A percentile compares a stretch with the other conserved stretches of the same genome.
Conservation (phyloP, 2,329 filamentous ascomycete genomes). For the Capronia coronata region DNA sequence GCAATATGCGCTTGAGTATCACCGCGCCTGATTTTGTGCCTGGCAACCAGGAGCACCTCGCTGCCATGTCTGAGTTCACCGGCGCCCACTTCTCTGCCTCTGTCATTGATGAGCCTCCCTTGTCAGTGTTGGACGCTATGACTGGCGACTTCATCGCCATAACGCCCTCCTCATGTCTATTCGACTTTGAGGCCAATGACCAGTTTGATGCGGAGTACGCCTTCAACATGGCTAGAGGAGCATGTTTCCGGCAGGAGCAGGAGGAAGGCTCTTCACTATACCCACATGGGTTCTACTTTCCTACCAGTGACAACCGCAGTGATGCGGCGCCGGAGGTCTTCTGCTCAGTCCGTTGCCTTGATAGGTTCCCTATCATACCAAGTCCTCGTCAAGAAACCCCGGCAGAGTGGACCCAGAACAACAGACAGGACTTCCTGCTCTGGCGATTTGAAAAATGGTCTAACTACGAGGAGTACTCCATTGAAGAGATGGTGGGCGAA, state of each 20-base stretch:
- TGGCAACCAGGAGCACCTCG: background rate
- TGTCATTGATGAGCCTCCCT: background rate
- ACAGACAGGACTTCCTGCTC: background rate
- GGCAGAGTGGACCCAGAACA: background rate
- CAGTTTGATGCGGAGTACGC: conserved; percentile 6
- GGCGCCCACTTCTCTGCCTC: background rate
- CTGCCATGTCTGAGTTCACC: background rate
- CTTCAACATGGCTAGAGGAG: background rate
- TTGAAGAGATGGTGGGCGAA: background rate
- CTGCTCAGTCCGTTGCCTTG: conserved; percentile 1
- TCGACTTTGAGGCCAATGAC: conserved; percentile 1
- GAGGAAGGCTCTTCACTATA: background rate
- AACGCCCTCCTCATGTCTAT: background rate
- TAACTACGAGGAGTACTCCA: conserved; percentile 1
- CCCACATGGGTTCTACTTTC: conserved; percentile 5
- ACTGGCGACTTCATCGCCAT: background rate
- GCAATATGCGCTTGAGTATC: background rate
- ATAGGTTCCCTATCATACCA: conserved; percentile 1
- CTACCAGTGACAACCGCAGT: background rate
- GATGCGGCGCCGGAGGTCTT: conserved; percentile 2
- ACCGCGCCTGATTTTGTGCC: conserved; percentile 6
- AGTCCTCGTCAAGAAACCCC: background rate
- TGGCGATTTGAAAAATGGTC: background rate
- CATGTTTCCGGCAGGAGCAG: background rate
- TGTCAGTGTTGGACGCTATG: background rate